A percentile compares a stretch with the other conserved stretches of the same genome.
Conservation (phyloP, 2,329 filamentous ascomycete species). For the Xylariaceae sp. region DNA sequence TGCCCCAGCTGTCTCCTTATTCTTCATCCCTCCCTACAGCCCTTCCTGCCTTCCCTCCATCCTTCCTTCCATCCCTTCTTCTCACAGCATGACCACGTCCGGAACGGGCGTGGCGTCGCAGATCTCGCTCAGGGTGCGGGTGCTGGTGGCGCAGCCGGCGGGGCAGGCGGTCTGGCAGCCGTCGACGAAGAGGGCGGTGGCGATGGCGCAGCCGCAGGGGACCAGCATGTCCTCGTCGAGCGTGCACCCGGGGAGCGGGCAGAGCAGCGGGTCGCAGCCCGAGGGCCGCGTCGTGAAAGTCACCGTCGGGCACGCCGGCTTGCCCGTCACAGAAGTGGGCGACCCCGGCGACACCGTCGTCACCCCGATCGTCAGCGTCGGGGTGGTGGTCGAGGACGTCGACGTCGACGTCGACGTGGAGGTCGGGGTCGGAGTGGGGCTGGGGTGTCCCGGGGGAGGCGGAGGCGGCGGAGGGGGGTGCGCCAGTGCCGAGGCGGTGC, state of each 20-base stretch:
- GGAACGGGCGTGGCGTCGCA: constrained; percentile 11
- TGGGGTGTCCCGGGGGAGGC: not conserved
- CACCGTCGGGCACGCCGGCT: constrained; percentile 25
- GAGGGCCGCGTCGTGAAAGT: constrained; percentile 26
- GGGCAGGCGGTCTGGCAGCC: constrained; percentile 28
- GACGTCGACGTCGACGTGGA: constrained; percentile 2
- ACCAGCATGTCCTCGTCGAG: constrained; percentile 20
- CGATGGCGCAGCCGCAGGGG: constrained; percentile 28
- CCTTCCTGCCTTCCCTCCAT: not conserved
- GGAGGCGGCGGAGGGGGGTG: too few relatives aligned
- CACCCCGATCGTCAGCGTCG: constrained; percentile 18
- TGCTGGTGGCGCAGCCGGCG: constrained; percentile 25
- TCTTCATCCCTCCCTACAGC: not conserved
- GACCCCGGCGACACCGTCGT: constrained; percentile 16
- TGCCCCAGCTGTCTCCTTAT: not conserved
- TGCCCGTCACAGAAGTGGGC: constrained; percentile 4
- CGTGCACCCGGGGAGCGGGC: constrained; percentile 29
- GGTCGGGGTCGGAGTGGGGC: not conserved
- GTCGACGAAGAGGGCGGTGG: constrained; percentile 27
- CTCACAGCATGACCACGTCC: too few relatives aligned
- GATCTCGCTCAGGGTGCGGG: constrained; percentile 20
- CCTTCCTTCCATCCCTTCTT: not conserved
- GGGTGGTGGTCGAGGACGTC: constrained; percentile 8
- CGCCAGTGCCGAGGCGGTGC: too few relatives aligned
- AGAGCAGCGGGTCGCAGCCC: constrained; percentile 25